These are phyloP conservation scores for Abortiporus biennis DNA, from an alignment of 1,284 basidiomycete species.

Conservation along the genomic window DNA sequence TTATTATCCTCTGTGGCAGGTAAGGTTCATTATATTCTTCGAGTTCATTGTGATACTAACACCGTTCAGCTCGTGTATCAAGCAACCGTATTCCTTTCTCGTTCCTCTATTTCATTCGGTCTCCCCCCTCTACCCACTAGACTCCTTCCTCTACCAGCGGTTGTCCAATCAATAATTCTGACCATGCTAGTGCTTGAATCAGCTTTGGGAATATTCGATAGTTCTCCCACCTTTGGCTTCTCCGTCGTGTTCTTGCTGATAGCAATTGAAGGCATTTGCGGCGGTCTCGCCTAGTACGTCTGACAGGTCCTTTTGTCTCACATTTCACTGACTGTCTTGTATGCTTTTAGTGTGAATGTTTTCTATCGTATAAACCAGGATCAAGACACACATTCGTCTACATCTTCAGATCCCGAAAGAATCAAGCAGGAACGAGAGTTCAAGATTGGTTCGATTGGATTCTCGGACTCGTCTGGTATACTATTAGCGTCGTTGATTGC, in stretches of 20 bases:
- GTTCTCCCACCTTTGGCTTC: constrained; percentile 50
- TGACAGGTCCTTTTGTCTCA: constrained; percentile 6
- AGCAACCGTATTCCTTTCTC: constrained; percentile 92
- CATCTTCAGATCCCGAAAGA: constrained; percentile 44
- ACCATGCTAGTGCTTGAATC: constrained; percentile 58
- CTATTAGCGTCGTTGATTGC: constrained; percentile 73
- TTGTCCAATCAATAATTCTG: constrained; percentile 64
- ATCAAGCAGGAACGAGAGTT: constrained; percentile 77
- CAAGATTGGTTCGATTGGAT: constrained; percentile 83
- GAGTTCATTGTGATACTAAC: neutral
- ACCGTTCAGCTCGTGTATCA: constrained; percentile 70
- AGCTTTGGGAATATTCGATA: constrained; percentile 56
- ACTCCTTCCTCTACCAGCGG: constrained; percentile 70
- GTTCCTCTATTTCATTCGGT: constrained; percentile 86
- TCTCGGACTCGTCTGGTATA: constrained; percentile 74
- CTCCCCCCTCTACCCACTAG: constrained; percentile 75
- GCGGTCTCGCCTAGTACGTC: constrained; percentile 86
- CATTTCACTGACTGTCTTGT: neutral
- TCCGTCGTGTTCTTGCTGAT: constrained; percentile 72
- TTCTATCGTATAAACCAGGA: constrained; percentile 85
- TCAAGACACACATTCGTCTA: constrained; percentile 33
- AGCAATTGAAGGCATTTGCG: constrained; percentile 82
- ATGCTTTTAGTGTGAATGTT: constrained; percentile 64
- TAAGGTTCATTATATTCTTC: constrained; percentile 22
- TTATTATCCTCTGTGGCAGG: constrained; percentile 95